Percentiles rank a stretch among this genome's conserved stretches.
These are phyloP conservation scores for Candida neerlandica DNA, from an alignment of 1,139 yeast species.

Conservation along the genomic window DNA sequence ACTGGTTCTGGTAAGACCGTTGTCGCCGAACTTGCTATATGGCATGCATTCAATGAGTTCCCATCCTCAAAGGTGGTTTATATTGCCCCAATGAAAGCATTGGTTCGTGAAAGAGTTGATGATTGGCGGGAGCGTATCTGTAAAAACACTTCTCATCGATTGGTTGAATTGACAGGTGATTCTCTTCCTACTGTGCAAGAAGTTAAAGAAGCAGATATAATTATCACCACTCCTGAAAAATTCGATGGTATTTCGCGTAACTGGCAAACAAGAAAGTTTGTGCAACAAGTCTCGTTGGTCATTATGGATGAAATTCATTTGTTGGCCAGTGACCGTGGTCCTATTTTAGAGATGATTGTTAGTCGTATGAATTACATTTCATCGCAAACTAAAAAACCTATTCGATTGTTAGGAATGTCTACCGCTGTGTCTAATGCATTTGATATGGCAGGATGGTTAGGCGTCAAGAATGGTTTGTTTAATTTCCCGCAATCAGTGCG, in stretches of 20 bases:
- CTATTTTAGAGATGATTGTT: constrained; percentile 96
- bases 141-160: constrained; percentile 59
- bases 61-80: constrained; percentile 89
- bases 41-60: constrained; percentile 86
- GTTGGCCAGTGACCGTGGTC: constrained; percentile 97
- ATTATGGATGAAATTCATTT: constrained; percentile 98
- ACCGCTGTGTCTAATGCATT: constrained; percentile 98
- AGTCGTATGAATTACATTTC: constrained; percentile 95
- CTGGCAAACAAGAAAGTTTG: constrained; percentile 95
- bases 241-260: constrained; percentile 98
- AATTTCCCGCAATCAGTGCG: constrained; percentile 95
- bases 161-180: constrained; percentile 96
- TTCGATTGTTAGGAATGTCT: constrained; percentile 88
- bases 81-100: constrained; percentile 98
- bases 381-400: constrained; percentile 71
- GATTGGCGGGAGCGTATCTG: constrained; percentile 85
- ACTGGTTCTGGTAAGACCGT: constrained; percentile 98
- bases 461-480: constrained; percentile 84
- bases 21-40: constrained; percentile 94
- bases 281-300: constrained; percentile 85
- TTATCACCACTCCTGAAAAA: constrained; percentile 96
- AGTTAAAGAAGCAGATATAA: constrained; percentile 86
- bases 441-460: constrained; percentile 98
- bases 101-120: constrained; percentile 93
- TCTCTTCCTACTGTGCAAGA: constrained; percentile 87